Base-by-base conservation (phyloP, 2,329 filamentous ascomycete genomes). In the Pseudogymnoascus sp. region DNA sequence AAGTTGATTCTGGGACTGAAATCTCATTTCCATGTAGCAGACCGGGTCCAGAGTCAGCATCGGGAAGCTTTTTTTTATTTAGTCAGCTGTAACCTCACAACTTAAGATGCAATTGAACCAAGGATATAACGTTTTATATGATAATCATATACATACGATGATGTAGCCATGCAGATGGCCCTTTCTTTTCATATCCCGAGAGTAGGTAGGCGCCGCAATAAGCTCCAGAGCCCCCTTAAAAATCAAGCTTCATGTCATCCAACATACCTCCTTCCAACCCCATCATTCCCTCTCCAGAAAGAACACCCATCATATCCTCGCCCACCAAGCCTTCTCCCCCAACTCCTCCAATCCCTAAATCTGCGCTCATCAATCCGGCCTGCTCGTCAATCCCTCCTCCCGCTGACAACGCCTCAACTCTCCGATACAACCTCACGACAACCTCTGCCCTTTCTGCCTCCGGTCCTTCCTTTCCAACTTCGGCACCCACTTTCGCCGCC, bases 341-440 rank as follows among this genome's bases (percentile, higher is more conserved):
- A 42, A 62, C 31, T 2, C 18, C 47, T 12, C 18, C 57, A 29
- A 31, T 37, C 36, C 57, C 62, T 5, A 62, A 23, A 18, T 26
- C 59, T 14, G 61, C 59, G n/a, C 26, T 4, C 36, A 62, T 37
- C 34, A 64, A 16, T n/a, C 14, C 62, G 7, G 26, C 57, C 21
- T 60, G 61, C 23, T 68, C 54, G 68, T 64, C 62, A 63, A 39
- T 26, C 14, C n/a, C 45, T 26, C 45, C 26, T 31, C 31, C 62
- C 1, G 59, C 65, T 1, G 68, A 21, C 47, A 70, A 67, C 5
- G 69, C 71, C 64, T 74, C 72, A 0, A 73, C 71, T 34, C 70
- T 72, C n/a, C 72, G 65, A 18, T 66, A 71, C 6, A 74, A 47
- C n/a, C 71, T 64, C 2, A 74, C 66, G 0, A 72, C 64, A 8